Base-by-base conservation (phyloP, 768 basidiomycete genomes). In the Hypholoma fasciculare region DNA sequence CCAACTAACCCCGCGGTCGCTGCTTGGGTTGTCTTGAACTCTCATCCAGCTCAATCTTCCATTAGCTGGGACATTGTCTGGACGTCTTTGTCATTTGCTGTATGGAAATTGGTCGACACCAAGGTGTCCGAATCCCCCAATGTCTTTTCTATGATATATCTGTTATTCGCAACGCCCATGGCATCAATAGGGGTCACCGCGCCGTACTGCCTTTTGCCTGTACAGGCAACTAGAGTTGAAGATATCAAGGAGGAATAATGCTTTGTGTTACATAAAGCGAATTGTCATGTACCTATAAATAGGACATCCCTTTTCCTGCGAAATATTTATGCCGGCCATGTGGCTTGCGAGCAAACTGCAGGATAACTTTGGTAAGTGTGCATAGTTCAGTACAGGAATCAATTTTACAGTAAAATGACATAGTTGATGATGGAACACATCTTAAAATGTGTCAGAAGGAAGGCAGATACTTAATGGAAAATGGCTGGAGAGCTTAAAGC, bases 11-110 rank as follows among this genome's bases (percentile, higher is more conserved):
- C 77, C 48, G 62, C 72, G 14, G 19, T 30, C 2, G 66, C 61
- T 12, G 72, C 72, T 16, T 78, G 76, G 76, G 61, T 59, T 0
- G 71, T 71, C 20, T 73, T 85, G 9, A 67, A 80, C 52, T 71
- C 74, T 1, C 82, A 87, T 65, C 85, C 86, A 1, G 87, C 86
- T 4, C 85, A 86, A 66, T 76, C 82, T 1, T 85, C 82, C 11
- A 86, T 89, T 37, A 82, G 85, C 5, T 84, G 83, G 79, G 87
- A 89, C 52, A 78, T 86, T 9, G 64, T 88, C 7, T 87, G 85
- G 83, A 81, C 83, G 13, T 78, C 67, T 17, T 36, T 71, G 1
- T 80, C 79, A 0, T 77, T 80, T 42, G 40, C 74, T 8, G 59
- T 69, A 0, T 83, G 80, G 81, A 59, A 61, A 12, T 17, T 63